Evolutionary conservation across 345 rosid species (phyloP), one percentile per base, ranked within the genome.

Genomic region (Citrus unshiu): DNA sequence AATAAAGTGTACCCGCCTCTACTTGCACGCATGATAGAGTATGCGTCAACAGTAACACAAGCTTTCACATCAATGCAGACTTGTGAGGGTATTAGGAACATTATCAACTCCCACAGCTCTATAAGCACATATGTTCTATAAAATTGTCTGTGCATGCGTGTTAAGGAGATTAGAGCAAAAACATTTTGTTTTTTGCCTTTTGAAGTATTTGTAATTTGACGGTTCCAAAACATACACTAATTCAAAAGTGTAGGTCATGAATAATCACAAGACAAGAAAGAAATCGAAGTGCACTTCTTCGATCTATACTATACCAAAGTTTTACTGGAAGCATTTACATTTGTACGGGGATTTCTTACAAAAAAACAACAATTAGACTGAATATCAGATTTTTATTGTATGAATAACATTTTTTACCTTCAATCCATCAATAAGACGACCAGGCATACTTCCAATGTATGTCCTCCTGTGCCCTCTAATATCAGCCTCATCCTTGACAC

Each of bases 401-500:
- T 16, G 59, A 57, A 59, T 54, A 66, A 40, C 56, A 3, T 40
- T 64, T 35, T 66, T 79, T 79, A 96, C 99, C 97, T 95, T 95
- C 79, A 96, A 61, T 69, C 99, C 98, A 81, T 94, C 98, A 85
- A 96, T 91, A 65, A 96, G 98, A 81, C 98, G 98, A 78, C 98
- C 99, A 57, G 99, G 98, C 99, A 96, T 94, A 88, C 99, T 96
- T 71, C 98, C 98, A 78, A 94, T 94, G 84, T 96, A 96, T 25
- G 99, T 96, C 84, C 99, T 92, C 85, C 99, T 86, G 77, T 96
- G 99, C 80, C 99, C 99, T 88, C 98, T 92, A 66, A 96, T 94
- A 84, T 96, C 99, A 76, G 98, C 98, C 89, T 96, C 99, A 81
- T 96, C 99, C 89, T 93, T 96, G 70, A 96, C 97, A 84, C 99